Percentiles rank a stretch among this genome's conserved stretches.
These are phyloP conservation scores for Parietichytrium sp. DNA, from an alignment of 108 stramenopile genomes.

Conservation along the genomic window DNA sequence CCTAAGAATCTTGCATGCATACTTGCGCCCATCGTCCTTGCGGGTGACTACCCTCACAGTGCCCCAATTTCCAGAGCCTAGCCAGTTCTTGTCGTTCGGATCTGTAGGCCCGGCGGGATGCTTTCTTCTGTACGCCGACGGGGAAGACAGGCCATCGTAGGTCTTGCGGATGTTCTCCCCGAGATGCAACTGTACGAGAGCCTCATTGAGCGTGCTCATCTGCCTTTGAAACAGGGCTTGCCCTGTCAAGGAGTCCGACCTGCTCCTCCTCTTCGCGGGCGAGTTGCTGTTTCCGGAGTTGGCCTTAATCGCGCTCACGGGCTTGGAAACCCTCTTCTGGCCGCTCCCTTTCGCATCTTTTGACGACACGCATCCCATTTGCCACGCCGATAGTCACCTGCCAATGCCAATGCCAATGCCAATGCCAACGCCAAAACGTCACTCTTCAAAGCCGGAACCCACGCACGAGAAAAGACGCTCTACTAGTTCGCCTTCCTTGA, in stretches of 20 bases:
- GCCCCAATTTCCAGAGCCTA: conserved; percentile 36
- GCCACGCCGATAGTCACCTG: no score
- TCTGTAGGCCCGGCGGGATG: not conserved
- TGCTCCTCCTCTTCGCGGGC: not conserved
- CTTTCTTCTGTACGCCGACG: conserved; percentile 19
- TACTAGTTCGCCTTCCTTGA: no score
- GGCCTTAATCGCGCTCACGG: no score
- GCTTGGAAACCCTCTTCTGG: no score
- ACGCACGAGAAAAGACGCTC: no score
- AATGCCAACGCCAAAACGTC: no score
- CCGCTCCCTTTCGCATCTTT: no score
- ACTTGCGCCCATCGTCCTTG: conserved; percentile 5
- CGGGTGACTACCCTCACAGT: conserved; percentile 7
- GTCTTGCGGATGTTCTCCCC: conserved; percentile 14
- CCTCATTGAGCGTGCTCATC: conserved; percentile 14
- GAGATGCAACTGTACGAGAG: conserved; percentile 23
- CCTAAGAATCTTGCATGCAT: conserved; percentile 10
- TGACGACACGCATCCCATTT: no score
- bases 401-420: no score
- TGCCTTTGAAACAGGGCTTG: conserved; percentile 17
- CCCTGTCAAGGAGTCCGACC: conserved; percentile 25
- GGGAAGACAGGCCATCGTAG: conserved; percentile 24
- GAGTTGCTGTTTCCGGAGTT: no score
- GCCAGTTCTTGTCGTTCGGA: conserved; percentile 10
- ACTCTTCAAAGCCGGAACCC: no score